Conservation (phyloP, 768 basidiomycete species). For the Sutorius australiensis region DNA sequence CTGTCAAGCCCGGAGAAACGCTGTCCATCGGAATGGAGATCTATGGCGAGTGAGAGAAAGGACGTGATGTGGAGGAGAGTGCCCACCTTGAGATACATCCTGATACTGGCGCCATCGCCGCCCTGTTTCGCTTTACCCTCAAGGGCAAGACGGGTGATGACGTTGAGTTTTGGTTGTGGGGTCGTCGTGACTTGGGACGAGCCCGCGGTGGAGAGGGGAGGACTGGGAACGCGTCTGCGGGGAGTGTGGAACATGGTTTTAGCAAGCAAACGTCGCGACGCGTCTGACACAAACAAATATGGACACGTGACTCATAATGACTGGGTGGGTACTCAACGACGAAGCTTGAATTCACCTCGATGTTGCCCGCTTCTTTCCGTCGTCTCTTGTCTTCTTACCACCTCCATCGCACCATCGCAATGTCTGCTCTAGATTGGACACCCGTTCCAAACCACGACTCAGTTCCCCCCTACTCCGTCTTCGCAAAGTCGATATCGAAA, state of each 20-base stretch:
- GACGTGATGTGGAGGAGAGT: background rate
- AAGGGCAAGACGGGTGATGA: conserved; percentile 70
- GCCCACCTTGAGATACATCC: conserved; percentile 73
- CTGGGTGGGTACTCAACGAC: conserved; percentile 22
- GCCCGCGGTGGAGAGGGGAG: conserved; percentile 28
- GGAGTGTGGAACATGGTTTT: conserved; percentile 13
- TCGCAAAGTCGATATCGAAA: conserved; percentile 58
- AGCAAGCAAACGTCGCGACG: conserved; percentile 8
- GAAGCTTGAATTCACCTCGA: too few relatives aligned
- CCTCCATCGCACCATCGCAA: conserved; percentile 17
- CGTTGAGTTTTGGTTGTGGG: conserved; percentile 51
- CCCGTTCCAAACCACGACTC: conserved; percentile 9
- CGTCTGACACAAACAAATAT: conserved; percentile 6
- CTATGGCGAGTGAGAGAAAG: conserved; percentile 32
- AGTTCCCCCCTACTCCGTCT: conserved; percentile 50
- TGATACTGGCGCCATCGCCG: conserved; percentile 62
- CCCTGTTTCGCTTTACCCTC: conserved; percentile 69
- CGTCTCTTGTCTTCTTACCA: background rate
- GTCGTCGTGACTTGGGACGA: conserved; percentile 46
- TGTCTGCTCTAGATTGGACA: conserved; percentile 23
- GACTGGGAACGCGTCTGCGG: conserved; percentile 28
- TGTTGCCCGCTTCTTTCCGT: conserved; percentile 10
- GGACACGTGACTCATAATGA: conserved; percentile 17
- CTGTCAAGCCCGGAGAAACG: conserved; percentile 60
- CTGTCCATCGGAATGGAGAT: conserved; percentile 65